A percentile compares a stretch with the other conserved stretches of the same genome.
phyloP scores from a whole-genome alignment of 2,329 filamentous ascomycete genomes.

The Arthrinium puccinioides region DNA sequence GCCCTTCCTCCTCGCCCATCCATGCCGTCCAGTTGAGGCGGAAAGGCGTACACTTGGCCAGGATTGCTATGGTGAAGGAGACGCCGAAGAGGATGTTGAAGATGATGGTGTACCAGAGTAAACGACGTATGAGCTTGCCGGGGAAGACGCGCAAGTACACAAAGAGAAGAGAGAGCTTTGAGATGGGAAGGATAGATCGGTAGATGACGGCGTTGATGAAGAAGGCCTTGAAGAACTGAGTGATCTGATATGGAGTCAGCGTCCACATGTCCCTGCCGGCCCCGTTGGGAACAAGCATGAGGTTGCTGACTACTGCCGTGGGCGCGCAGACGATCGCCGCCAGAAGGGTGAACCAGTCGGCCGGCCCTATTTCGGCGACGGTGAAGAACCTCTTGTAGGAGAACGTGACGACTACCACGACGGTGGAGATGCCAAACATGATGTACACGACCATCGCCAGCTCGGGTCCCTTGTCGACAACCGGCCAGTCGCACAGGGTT shows the following conservation, averaged over 20 bases:
- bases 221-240: neutral
- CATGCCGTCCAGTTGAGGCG: constrained; percentile 12
- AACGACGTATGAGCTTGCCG: constrained; percentile 5
- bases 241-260: neutral
- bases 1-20: constrained; percentile 11
- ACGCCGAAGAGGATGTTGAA: constrained; percentile 10
- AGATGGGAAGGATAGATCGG: constrained; percentile 3
- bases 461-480: no score
- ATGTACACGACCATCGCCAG: no score
- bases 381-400: no score
- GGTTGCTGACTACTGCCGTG: neutral
- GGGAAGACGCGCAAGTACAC: constrained; percentile 18
- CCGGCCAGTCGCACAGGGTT: no score
- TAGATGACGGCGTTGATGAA: constrained; percentile 2
- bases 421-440: no score
- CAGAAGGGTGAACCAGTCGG: neutral
- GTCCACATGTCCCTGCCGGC: neutral
- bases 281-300: neutral
- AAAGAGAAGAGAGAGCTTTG: constrained; percentile 17
- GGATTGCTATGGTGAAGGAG: constrained; percentile 8
- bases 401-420: no score
- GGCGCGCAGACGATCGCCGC: neutral
- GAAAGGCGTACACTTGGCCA: constrained; percentile 14
- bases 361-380: no score
- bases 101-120: constrained; percentile 11